A percentile compares a stretch with the other conserved stretches of the same genome.
These are phyloP conservation scores for Citrullus colocynthis DNA, from an alignment of 306 rosid genomes.

Conservation along the genomic window DNA sequence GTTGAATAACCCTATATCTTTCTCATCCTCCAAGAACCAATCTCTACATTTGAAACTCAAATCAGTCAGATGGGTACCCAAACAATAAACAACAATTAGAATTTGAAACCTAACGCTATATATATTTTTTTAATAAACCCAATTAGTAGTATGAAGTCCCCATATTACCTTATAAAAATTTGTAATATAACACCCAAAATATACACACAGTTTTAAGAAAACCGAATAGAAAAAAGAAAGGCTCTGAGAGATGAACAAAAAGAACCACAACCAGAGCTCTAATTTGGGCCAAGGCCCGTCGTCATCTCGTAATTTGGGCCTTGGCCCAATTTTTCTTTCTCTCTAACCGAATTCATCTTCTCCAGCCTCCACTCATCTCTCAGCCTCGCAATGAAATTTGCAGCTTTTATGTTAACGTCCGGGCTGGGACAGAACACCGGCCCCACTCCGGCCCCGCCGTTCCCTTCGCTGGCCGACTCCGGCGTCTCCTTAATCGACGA, in stretches of 20 bases:
- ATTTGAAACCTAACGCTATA: background rate
- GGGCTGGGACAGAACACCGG: slow-evolving; percentile 74
- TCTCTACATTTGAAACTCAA: background rate
- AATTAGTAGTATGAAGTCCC: background rate
- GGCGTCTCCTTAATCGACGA: slow-evolving; percentile 7
- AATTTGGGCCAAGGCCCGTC: slow-evolving; percentile 1
- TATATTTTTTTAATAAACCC: background rate
- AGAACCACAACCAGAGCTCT: slow-evolving; percentile 6
- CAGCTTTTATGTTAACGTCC: slow-evolving; percentile 54
- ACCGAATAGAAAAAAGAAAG: background rate
- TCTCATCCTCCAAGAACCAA: background rate
- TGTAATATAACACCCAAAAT: background rate
- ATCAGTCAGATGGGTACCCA: background rate
- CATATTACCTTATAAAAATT: background rate
- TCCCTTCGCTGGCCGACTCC: slow-evolving; percentile 1
- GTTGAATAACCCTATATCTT: background rate
- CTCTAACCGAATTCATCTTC: slow-evolving; percentile 34
- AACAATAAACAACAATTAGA: background rate
- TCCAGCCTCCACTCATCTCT: slow-evolving; percentile 30
- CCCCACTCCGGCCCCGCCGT: slow-evolving; percentile 20
- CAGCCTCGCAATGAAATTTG: slow-evolving; percentile 37
- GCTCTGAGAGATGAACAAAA: slow-evolving; percentile 1
- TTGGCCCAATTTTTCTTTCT: slow-evolving; percentile 15
- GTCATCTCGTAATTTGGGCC: background rate
- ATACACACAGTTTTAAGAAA: background rate